phyloP scores from a whole-genome alignment of 192 early-diverging fungal species.

The Dispira parvispora region DNA sequence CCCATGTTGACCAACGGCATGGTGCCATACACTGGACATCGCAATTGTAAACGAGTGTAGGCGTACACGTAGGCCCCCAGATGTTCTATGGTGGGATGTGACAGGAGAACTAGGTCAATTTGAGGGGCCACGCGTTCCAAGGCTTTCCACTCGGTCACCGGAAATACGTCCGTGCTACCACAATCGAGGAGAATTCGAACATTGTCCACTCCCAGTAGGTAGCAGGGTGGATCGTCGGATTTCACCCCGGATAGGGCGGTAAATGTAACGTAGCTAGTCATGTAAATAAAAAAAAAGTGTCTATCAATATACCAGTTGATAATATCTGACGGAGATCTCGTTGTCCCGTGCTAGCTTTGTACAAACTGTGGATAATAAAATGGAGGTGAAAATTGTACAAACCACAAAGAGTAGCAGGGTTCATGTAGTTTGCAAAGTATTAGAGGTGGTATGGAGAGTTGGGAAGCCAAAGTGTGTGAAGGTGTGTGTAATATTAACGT shows the following conservation, averaged over 20 bases:
- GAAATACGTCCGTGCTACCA: conserved; percentile 70
- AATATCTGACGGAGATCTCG: too few species aligned
- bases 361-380: too few species aligned
- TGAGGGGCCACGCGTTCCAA: conserved; percentile 71
- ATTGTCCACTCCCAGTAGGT: conserved; percentile 83
- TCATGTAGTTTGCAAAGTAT: too few species aligned
- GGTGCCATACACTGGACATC: conserved; percentile 78
- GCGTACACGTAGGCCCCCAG: conserved; percentile 78
- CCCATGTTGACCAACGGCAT: conserved; percentile 90
- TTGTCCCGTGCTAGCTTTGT: too few species aligned
- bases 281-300: background rate
- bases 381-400: too few species aligned
- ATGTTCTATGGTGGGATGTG: conserved; percentile 78
- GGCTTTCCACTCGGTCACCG: conserved; percentile 43
- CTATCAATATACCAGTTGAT: too few species aligned
- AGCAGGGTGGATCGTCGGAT: conserved; percentile 73
- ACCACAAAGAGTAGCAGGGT: too few species aligned
- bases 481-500: too few species aligned
- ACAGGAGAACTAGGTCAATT: conserved; percentile 76
- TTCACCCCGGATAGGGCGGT: conserved; percentile 73
- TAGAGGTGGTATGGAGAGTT: too few species aligned
- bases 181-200: conserved; percentile 90
- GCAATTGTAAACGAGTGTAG: conserved; percentile 51
- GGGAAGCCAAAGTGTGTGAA: too few species aligned
- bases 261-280: conserved; percentile 42